These are phyloP conservation scores for Phaeotremella fagi DNA, from an alignment of 768 basidiomycete species.

Conservation along the genomic window DNA sequence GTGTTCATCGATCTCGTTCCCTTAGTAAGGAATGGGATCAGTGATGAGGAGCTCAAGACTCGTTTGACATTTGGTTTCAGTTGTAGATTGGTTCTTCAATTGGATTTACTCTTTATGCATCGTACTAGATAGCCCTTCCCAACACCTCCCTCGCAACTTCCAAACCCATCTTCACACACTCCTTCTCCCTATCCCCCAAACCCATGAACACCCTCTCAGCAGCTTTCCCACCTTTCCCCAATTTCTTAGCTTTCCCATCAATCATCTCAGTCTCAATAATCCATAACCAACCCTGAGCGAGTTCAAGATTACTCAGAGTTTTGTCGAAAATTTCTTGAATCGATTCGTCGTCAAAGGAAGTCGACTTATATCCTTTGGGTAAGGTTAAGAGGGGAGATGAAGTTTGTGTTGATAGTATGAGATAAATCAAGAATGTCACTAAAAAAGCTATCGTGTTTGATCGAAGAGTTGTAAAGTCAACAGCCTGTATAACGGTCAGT, in stretches of 20 bases:
- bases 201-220: neutral
- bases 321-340: constrained; percentile 74
- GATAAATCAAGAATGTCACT: constrained; percentile 61
- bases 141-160: constrained; percentile 67
- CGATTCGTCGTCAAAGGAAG: constrained; percentile 35
- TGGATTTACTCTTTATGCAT: neutral
- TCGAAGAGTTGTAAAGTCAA: constrained; percentile 76
- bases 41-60: neutral
- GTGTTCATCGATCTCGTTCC: neutral
- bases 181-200: constrained; percentile 45
- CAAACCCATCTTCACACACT: constrained; percentile 63
- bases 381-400: constrained; percentile 59
- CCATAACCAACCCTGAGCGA: constrained; percentile 71
- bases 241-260: constrained; percentile 18
- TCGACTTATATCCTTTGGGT: constrained; percentile 17
- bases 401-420: constrained; percentile 71
- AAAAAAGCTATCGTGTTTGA: constrained; percentile 64
- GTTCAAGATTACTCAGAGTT: constrained; percentile 59
- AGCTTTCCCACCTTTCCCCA: constrained; percentile 34
- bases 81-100: neutral
- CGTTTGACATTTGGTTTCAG: neutral
- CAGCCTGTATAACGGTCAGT: constrained; percentile 56
- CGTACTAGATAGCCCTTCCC: constrained; percentile 54
- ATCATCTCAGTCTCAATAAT: constrained; percentile 54
- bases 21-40: neutral